A percentile compares a stretch with the other conserved stretches of the same genome.
Evolutionary conservation across 345 rosid genomes (phyloP).

Genomic region (Aquilaria sinensis): DNA sequence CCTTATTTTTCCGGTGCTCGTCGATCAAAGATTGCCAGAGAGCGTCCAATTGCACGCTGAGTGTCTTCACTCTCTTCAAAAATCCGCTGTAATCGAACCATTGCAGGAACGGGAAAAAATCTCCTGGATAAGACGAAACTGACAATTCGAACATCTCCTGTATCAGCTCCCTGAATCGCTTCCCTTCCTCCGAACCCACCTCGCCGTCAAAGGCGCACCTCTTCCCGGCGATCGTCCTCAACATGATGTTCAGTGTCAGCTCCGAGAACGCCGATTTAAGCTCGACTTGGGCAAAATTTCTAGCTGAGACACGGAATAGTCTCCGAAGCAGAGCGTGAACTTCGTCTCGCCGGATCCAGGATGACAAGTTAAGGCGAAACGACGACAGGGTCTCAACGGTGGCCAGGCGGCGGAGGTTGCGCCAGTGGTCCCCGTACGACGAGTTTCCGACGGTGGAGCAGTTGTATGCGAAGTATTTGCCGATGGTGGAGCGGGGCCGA

Average conservation of each 20-base stretch:
- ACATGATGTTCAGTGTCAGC: slow-evolving; percentile 22
- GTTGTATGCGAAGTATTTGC: slow-evolving; percentile 23
- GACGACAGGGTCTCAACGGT: slow-evolving; percentile 21
- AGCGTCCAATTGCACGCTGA: slow-evolving; percentile 24
- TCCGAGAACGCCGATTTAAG: slow-evolving; percentile 28
- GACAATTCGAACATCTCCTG: slow-evolving; percentile 17
- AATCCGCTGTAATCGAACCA: slow-evolving; percentile 19
- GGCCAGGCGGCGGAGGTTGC: slow-evolving; percentile 26
- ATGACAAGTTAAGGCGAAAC: slow-evolving; percentile 20
- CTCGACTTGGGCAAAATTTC: slow-evolving; percentile 27
- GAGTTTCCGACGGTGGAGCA: slow-evolving; percentile 18
- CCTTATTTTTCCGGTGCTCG: slow-evolving; percentile 28
- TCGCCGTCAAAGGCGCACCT: slow-evolving; percentile 32
- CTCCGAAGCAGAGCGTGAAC: slow-evolving; percentile 21
- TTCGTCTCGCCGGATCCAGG: slow-evolving; percentile 23
- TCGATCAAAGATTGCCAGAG: slow-evolving; percentile 43
- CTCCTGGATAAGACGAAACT: slow-evolving; percentile 19
- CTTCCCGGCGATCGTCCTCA: slow-evolving; percentile 47
- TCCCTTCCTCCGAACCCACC: slow-evolving; percentile 24
- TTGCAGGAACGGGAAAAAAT: slow-evolving; percentile 28
- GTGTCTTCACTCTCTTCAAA: slow-evolving; percentile 25
- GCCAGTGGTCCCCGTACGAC: slow-evolving; percentile 27
- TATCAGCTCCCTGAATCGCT: slow-evolving; percentile 21
- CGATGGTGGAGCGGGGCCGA: slow-evolving; percentile 16
- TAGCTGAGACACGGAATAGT: slow-evolving; percentile 15